Conservation (phyloP, 176 grass and related monocot species). For the Carex pumila region DNA sequence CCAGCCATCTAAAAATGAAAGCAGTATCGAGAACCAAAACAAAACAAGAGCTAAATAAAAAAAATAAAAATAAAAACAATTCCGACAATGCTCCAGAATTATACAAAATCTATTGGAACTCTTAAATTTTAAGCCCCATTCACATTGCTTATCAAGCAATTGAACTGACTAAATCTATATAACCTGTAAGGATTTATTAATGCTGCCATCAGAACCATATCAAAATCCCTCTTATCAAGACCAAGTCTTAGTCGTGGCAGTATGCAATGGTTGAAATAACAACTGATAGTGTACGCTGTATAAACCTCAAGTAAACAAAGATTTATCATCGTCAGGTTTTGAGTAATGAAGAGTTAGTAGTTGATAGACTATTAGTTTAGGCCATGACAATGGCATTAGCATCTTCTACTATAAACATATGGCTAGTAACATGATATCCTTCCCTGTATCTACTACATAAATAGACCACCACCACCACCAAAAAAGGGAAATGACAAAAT, state of each 20-base stretch:
- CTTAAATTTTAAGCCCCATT: background rate
- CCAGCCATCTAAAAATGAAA: too few species aligned
- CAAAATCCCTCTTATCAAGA: background rate
- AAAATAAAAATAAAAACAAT: too few species aligned
- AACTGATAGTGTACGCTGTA: background rate
- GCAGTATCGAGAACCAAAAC: too few species aligned
- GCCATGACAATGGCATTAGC: background rate
- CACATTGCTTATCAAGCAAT: background rate
- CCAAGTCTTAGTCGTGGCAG: background rate
- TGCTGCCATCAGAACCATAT: background rate
- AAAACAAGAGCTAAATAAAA: too few species aligned
- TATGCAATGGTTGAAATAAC: background rate
- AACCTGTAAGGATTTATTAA: background rate
- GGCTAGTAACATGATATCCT: background rate
- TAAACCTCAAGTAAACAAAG: background rate
- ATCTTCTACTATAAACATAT: conserved; percentile 1
- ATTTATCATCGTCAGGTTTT: background rate
- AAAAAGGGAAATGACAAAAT: background rate
- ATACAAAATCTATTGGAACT: background rate
- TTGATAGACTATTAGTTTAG: background rate
- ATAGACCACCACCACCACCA: background rate
- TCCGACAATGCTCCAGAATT: background rate
- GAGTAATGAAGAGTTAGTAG: background rate
- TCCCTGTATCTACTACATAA: conserved; percentile 1
- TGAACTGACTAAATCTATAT: background rate